Conservation (phyloP, 345 rosid genomes). For the Eutrema heterophyllum region DNA sequence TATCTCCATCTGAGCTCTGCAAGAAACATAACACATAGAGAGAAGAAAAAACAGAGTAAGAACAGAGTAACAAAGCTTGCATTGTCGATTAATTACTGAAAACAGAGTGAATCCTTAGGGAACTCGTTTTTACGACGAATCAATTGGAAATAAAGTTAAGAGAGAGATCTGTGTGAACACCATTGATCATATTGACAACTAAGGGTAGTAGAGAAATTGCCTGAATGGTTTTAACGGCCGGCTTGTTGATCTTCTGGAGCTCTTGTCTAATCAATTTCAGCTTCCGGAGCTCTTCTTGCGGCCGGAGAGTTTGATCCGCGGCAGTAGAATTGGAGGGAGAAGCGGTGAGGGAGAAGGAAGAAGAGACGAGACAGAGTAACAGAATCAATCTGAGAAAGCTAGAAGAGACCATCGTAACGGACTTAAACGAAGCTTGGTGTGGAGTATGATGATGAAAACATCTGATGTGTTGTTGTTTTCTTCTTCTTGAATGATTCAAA, state of each 20-base stretch:
- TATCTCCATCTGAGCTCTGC: slow-evolving; percentile 92
- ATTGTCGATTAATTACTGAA: not conserved
- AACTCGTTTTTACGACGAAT: not conserved
- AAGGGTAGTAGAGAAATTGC: slow-evolving; percentile 23
- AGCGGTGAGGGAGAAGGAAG: slow-evolving; percentile 31
- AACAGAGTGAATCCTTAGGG: not conserved
- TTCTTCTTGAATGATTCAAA: slow-evolving; percentile 53
- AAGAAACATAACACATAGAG: slow-evolving; percentile 1
- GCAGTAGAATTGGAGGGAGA: slow-evolving; percentile 27
- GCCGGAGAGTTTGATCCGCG: slow-evolving; percentile 50
- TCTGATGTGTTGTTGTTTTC: slow-evolving; percentile 31
- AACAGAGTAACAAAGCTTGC: not conserved
- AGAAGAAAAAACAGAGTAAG: not conserved
- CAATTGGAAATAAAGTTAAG: not conserved
- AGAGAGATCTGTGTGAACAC: not conserved
- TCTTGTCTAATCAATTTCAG: slow-evolving; percentile 50
- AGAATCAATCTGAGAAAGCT: slow-evolving; percentile 42
- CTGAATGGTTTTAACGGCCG: slow-evolving; percentile 77
- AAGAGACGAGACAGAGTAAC: slow-evolving; percentile 44
- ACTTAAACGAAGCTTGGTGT: slow-evolving; percentile 35
- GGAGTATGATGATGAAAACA: slow-evolving; percentile 32
- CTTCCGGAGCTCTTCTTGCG: slow-evolving; percentile 53
- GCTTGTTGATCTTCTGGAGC: slow-evolving; percentile 85
- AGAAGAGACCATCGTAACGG: slow-evolving; percentile 36
- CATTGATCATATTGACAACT: not conserved